Base-by-base conservation (phyloP, 2,329 filamentous ascomycete species). In the Fonsecaea monophora region DNA sequence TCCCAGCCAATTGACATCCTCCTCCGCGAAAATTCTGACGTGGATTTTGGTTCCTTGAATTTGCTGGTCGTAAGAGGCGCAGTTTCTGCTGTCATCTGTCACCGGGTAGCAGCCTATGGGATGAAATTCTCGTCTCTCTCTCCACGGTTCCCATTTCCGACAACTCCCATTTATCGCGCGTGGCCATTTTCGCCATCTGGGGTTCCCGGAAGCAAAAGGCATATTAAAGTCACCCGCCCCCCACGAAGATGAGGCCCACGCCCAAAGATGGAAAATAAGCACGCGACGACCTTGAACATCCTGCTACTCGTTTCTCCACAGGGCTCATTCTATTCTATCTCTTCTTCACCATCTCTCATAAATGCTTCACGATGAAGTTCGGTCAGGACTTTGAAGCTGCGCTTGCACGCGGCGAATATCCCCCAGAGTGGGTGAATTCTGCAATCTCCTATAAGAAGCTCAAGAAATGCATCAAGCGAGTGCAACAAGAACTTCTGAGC, bases 381-480 rank as follows among this genome's bases (percentile, higher is more conserved):
- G 92, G 89, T 34, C 91, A 90, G 76, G 86, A 89, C 74, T 95
- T 92, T 77, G 87, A 89, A 75, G 86, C 89, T 73, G 85, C 86
- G 58, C 84, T 96, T 68, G 82, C 86, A 69, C 85, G 82, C 70
- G 90, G 92, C 83, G 90, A 86, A 70, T 96, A 92, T 76, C 92
- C 92, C 7, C 80, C 86, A 58, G 87, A 89, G 75, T 87, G 85
- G 86, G 79, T 93, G 57, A 84, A 90, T 53, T 89, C 88, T 34
- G 92, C 92, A 57, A 91, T 96, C 68, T 92, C 91, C 2, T 96
- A 96, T 77, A 86, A 89, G 53, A 87, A 92, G 77, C 85, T 96
- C 64, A 96, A 96, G 79, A 96, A 96, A 81, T 92, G 91, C 78
- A 89, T 96, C 75, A 94, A 94, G 76, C 89, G 89, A 75, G 89